Base-by-base conservation (phyloP, 2,329 filamentous ascomycete species). In the Westerdykella ornata region DNA sequence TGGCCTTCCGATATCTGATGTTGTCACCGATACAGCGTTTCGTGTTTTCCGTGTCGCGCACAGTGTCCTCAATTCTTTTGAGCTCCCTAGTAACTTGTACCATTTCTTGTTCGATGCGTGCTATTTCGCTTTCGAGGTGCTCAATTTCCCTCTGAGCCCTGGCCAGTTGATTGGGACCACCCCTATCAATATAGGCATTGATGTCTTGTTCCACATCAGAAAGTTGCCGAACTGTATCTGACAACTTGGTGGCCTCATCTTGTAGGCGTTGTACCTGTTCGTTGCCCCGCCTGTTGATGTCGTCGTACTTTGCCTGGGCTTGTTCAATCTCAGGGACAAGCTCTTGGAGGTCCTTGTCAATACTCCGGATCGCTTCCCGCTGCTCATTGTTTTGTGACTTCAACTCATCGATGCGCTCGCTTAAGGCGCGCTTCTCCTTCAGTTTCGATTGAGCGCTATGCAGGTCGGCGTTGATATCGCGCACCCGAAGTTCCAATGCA, bases 11-110 rank as follows among this genome's bases (percentile, higher is more conserved):
- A 62, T 88, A 95, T 47, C 82, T 82, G 38, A 97, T 71, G 56
- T 98, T 98, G 62, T 97, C 88, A 16, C 74, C 75, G 53, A 98
- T 95, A 49, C 86, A 88, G 54, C 86, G 84, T 68, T 88, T 90
- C 42, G 82, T 89, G 44, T 82, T 80, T 49, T 89, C 85, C 42
- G 86, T 85, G 56, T 88, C 87, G 53, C 81, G 80, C 38, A 89
- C 76, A 39, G 88, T 82, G 37, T 85, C 78, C 49, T 84, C 84
- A 38, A 95, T 75, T 52, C 82, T 81, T 65, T 94, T 92, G 46
- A 86, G 80, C 41, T 84, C 77, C 17, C 76, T 72, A 2, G 81
- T 83, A 39, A 92, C 70, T 35, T 80, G 71, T 11, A 69, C 69
- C 57, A 86, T 80, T 49, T 92, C 84, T 14, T 70, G 71, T 54